phyloP scores from a whole-genome alignment of 1,139 yeast genomes.

The Debaryomyces sp. region DNA sequence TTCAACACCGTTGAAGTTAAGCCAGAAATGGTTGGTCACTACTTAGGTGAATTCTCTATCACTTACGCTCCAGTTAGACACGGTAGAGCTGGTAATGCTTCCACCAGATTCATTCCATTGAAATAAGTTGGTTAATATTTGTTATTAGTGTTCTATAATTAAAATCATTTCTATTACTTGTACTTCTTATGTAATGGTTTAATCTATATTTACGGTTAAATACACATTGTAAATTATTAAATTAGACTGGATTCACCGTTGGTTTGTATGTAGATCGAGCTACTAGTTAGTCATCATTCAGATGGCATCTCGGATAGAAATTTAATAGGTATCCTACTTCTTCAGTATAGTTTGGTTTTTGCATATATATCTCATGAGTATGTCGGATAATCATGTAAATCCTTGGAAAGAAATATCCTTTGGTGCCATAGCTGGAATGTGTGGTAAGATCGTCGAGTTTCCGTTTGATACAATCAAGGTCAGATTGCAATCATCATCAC shows the following conservation, averaged over 20 bases:
- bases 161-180: conserved; percentile 10
- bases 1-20: conserved; percentile 99
- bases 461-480: conserved; percentile 95
- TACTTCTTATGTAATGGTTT: conserved; percentile 12
- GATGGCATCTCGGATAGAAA: conserved; percentile 1
- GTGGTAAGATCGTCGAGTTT: conserved; percentile 83
- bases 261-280: neutral
- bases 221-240: conserved; percentile 5
- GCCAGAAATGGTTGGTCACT: conserved; percentile 99
- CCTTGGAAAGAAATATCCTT: conserved; percentile 41
- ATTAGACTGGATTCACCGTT: neutral
- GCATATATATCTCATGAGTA: neutral
- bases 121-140: conserved; percentile 30
- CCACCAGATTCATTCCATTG: conserved; percentile 80
- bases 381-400: conserved; percentile 14
- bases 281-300: neutral
- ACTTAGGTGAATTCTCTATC: conserved; percentile 99
- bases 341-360: neutral
- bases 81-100: conserved; percentile 98
- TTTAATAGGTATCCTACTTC: too few species aligned
- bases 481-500: conserved; percentile 66
- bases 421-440: conserved; percentile 72
- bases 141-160: conserved; percentile 9
- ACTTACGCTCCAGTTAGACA: conserved; percentile 99
- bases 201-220: conserved; percentile 10